phyloP scores from a whole-genome alignment of 2,329 filamentous ascomycete genomes.

The Mariannaea sp. region DNA sequence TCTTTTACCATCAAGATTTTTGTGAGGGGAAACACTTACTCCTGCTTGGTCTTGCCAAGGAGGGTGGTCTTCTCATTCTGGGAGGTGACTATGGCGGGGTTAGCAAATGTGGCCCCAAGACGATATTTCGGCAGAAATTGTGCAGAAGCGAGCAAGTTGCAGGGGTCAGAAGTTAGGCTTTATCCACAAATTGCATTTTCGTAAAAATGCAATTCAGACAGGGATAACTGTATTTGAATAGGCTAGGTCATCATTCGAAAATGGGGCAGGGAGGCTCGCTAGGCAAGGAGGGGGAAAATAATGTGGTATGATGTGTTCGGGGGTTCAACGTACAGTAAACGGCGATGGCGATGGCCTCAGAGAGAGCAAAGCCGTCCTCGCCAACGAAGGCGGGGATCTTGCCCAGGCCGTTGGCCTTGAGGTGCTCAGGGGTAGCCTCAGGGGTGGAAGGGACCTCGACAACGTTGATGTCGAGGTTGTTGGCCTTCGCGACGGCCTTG shows the following conservation, averaged over 20 bases:
- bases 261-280: constrained; percentile 22
- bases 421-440: constrained; percentile 75
- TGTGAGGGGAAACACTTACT: constrained; percentile 60
- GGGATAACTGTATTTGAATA: constrained; percentile 91
- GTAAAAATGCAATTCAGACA: constrained; percentile 75
- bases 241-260: constrained; percentile 71
- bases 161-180: constrained; percentile 79
- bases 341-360: constrained; percentile 91
- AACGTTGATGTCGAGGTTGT: constrained; percentile 88
- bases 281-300: constrained; percentile 37
- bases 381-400: constrained; percentile 94
- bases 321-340: constrained; percentile 83
- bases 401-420: constrained; percentile 82
- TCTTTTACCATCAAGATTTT: neutral
- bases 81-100: constrained; percentile 75
- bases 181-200: constrained; percentile 74
- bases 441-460: constrained; percentile 70
- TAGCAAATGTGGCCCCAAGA: constrained; percentile 38
- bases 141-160: constrained; percentile 38
- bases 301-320: constrained; percentile 23
- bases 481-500: constrained; percentile 95
- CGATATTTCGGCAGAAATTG: constrained; percentile 12
- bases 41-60: constrained; percentile 99
- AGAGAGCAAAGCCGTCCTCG: constrained; percentile 86
- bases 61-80: constrained; percentile 99